These are phyloP conservation scores for Cryptococcus wingfieldii DNA, from an alignment of 1,284 basidiomycete genomes.

Conservation along the genomic window DNA sequence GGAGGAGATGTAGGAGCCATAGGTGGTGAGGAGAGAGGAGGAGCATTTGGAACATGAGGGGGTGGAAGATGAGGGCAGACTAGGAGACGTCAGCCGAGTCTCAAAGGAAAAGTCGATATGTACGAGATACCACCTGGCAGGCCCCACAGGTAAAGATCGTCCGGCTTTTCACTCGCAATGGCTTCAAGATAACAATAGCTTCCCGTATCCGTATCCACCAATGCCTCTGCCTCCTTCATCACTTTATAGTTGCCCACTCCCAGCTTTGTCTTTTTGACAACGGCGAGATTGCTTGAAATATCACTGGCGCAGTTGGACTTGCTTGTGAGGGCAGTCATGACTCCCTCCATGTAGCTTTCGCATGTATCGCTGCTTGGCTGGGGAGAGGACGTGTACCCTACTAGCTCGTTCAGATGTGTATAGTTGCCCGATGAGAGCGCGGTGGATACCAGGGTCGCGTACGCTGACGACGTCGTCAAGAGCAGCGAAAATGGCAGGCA, in stretches of 20 bases:
- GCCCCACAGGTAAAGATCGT: conserved; percentile 46
- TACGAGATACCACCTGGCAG: conserved; percentile 41
- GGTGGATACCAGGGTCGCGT: conserved; percentile 40
- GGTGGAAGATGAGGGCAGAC: conserved; percentile 32
- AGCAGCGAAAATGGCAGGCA: conserved; percentile 75
- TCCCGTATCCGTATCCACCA: conserved; percentile 32
- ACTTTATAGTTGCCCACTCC: conserved; percentile 44
- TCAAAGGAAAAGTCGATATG: conserved; percentile 16
- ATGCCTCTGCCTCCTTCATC: conserved; percentile 32
- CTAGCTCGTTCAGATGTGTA: conserved; percentile 60
- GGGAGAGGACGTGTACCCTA: conserved; percentile 44
- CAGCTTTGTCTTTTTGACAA: conserved; percentile 24
- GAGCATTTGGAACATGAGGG: conserved; percentile 47
- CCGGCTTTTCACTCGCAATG: conserved; percentile 27
- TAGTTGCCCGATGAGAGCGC: conserved; percentile 59
- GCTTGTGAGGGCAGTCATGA: conserved; percentile 18
- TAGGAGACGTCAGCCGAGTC: conserved; percentile 5
- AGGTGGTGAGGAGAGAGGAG: conserved; percentile 32
- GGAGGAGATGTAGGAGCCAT: conserved; percentile 18
- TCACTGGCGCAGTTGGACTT: conserved; percentile 39
- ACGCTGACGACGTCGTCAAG: conserved; percentile 57
- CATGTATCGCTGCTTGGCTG: conserved; percentile 23
- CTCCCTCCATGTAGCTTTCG: conserved; percentile 23
- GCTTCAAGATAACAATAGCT: conserved; percentile 46
- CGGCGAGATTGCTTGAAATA: conserved; percentile 12